Base-by-base conservation (phyloP, 75 land plant genomes). In the Adiantum capillusveneris region DNA sequence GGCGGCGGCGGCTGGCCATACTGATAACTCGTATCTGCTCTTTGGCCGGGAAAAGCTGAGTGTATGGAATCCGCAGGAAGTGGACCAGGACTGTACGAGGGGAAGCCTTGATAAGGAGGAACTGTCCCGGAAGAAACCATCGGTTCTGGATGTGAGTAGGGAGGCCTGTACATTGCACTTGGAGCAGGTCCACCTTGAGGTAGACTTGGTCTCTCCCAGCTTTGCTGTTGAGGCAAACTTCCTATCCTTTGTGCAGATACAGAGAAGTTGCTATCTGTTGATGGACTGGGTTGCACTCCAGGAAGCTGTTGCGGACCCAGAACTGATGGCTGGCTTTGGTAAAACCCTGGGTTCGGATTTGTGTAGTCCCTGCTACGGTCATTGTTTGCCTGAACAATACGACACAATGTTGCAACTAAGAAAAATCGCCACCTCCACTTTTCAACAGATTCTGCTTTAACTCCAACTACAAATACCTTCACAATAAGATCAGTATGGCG, bases 401-500 rank as follows among this genome's bases (percentile, higher is more conserved):
- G 22, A 26, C 49, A 60, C 50, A 9, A 34, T 5, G n/a, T n/a
- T 34, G 3, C 37, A 34, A 9, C 3, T 34, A 34, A 34, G 37
- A 34, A 34, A 34, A 34, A 34, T 34, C 37, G 3, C 9, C 37
- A 34, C 7, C 37, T 34, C 9, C 37, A 34, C 37, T 34, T n/a
- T 9, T 9, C 37, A 34, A 34, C 37, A 34, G 9, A 34, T 34
- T 34, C 37, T 34, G 37, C 37, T 34, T 3, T 5, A 34, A 3
- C 9, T 5, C 37, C 37, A 34, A 34, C 37, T 34, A 34, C 37
- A 34, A 9, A 34, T 68, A 84, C 92, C 85, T 81, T 84, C 0
- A 88, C 81, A 72, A 71, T 79, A 54, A 88, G 82, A 67, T 88
- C 88, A 59, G 82, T 88, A 57, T 84, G 85, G 24, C 85, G 80